Percentiles rank a stretch among this genome's conserved stretches.
Evolutionary conservation across 306 rosid species (phyloP).

Genomic region (Trifolium pratense): DNA sequence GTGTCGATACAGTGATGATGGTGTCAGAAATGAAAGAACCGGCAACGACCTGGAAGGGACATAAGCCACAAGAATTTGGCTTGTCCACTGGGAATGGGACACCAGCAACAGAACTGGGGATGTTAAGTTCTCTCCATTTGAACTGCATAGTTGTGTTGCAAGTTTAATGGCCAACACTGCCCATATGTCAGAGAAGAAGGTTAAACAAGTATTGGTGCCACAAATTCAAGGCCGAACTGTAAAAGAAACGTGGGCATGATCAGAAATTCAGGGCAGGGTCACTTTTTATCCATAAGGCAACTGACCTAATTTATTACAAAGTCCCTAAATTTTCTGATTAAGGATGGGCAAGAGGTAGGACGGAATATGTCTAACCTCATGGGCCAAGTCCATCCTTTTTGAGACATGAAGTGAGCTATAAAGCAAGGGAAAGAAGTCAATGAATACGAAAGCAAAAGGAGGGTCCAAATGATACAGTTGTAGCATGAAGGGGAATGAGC

Average conservation of each 20-base stretch:
- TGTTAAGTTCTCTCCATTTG: neutral
- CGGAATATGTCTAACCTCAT: neutral
- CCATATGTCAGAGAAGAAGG: neutral
- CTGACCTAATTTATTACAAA: neutral
- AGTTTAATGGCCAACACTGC: neutral
- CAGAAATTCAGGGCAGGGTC: neutral
- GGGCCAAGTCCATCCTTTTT: constrained; percentile 5
- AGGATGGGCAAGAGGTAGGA: neutral
- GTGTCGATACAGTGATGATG: neutral
- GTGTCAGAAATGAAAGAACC: neutral
- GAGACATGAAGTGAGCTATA: neutral
- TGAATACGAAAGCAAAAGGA: neutral
- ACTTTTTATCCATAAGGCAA: neutral
- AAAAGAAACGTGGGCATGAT: neutral
- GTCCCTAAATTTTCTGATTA: neutral
- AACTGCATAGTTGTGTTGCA: constrained; percentile 12
- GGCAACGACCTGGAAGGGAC: neutral
- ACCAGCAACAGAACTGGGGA: neutral
- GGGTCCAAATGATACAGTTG: neutral
- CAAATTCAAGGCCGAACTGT: neutral
- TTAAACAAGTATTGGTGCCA: neutral
- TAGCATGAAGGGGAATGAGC: neutral
- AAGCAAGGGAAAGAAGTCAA: neutral
- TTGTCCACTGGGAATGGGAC: neutral
- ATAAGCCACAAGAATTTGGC: neutral